Base-by-base conservation (phyloP, 2,329 filamentous ascomycete species). In the Claviceps sorghi region DNA sequence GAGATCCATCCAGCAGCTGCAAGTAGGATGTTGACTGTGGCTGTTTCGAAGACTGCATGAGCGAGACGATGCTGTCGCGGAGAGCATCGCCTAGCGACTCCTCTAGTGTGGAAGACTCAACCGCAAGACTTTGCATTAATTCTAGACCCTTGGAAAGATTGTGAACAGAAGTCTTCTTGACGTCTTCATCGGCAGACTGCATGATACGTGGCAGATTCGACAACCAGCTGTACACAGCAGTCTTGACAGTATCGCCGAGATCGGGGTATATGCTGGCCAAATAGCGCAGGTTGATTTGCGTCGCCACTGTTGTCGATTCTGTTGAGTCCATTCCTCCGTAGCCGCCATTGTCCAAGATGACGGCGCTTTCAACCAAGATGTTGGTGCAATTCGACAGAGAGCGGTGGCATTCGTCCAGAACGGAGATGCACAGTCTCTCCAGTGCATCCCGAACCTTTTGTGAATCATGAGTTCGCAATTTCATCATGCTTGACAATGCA, bases 141-240 rank as follows among this genome's bases (percentile, higher is more conserved):
- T 78, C 74, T 50, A 88, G 82, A 0, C 86, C 82, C 48, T 82
- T 84, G 15, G 84, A 79, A n/a, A 98, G 76, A 56, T 91, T 87
- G 30, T 77, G 76, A 29, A 97, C 77, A 2, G 83, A 81, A 52
- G 78, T 76, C 55, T 81, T 76, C 64, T 94, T 95, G 30, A 77
- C 72, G n/a, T 75, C 74, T 58, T 95, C 88, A 60, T 97, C 89
- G 58, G 82, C 84, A 9, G 82, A 80, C 64, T 91, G 88, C 81
- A 96, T 90, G 15, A 88, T 68, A 17, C 89, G 79, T 5, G 91
- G 84, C 19, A 98, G 76, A 42, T 87, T 83, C 2, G 80, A 79
- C 26, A 90, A 77, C 89, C 90, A 96, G 50, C 82, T 82, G 64
- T 91, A 86, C 1, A 94, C 74, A 1, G 79, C 84, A 30, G 75